Evolutionary conservation across 148 eudicot species (phyloP).

Genomic region (Rhododendron ovatum): DNA sequence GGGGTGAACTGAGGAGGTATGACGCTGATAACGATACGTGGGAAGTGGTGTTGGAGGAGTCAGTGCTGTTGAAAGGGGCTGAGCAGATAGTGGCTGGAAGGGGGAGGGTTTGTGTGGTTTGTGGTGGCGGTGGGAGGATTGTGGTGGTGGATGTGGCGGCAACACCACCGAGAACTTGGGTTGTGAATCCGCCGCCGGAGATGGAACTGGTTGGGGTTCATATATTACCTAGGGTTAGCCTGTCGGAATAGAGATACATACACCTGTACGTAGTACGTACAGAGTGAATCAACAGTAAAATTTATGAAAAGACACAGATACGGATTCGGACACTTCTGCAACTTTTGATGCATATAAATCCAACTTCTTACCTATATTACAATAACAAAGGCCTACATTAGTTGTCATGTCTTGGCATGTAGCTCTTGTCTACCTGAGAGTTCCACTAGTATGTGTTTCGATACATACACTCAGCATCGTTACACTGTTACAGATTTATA

Average conservation of each 20-base stretch:
- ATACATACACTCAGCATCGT: background rate
- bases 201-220: conserved; percentile 36
- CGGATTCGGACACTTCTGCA: background rate
- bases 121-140: conserved; percentile 15
- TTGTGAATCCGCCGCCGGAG: conserved; percentile 26
- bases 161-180: conserved; percentile 21
- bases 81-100: conserved; percentile 30
- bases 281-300: background rate
- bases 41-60: conserved; percentile 20
- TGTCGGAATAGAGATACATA: conserved; percentile 1
- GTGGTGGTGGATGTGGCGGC: conserved; percentile 36
- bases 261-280: background rate
- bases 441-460: background rate
- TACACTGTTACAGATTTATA: background rate
- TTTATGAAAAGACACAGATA: background rate
- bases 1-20: conserved; percentile 29
- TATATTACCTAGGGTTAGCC: conserved; percentile 33
- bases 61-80: conserved; percentile 28
- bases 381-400: background rate
- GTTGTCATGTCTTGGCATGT: background rate
- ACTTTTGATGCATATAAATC: background rate
- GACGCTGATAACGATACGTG: conserved; percentile 24
- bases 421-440: background rate
- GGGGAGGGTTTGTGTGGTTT: conserved; percentile 30
- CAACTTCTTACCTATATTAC: background rate